Conservation (phyloP, 306 rosid species). For the Echinosophora koreensis region DNA sequence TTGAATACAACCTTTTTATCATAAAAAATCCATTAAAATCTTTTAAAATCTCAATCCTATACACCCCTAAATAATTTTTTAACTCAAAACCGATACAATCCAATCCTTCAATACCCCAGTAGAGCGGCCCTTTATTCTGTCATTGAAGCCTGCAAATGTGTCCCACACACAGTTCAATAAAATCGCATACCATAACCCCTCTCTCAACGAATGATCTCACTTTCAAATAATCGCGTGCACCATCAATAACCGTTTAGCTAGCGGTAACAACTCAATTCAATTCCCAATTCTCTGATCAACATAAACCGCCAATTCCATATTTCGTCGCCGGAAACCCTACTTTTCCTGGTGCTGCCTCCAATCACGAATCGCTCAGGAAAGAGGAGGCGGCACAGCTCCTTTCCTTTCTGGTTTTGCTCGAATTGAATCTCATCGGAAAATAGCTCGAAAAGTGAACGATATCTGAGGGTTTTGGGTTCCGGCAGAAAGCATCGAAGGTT, state of each 20-base stretch:
- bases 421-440: conserved; percentile 13
- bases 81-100: too few relatives aligned
- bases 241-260: background rate
- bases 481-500: background rate
- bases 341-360: background rate
- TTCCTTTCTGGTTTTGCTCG: background rate
- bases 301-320: background rate
- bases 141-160: too few relatives aligned
- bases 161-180: background rate
- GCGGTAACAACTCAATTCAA: background rate
- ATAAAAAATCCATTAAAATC: too few relatives aligned
- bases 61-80: too few relatives aligned
- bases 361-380: background rate
- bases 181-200: background rate
- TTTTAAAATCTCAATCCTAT: too few relatives aligned
- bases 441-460: conserved; percentile 3
- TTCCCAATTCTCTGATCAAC: conserved; percentile 35
- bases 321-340: conserved; percentile 1
- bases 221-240: conserved; percentile 2
- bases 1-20: too few relatives aligned
- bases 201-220: conserved; percentile 10
- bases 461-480: conserved; percentile 40
- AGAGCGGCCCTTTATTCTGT: too few relatives aligned
- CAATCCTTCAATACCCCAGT: too few relatives aligned
- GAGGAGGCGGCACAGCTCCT: background rate